phyloP scores from a whole-genome alignment of 2,329 filamentous ascomycete species.

The Penicillium paneum region DNA sequence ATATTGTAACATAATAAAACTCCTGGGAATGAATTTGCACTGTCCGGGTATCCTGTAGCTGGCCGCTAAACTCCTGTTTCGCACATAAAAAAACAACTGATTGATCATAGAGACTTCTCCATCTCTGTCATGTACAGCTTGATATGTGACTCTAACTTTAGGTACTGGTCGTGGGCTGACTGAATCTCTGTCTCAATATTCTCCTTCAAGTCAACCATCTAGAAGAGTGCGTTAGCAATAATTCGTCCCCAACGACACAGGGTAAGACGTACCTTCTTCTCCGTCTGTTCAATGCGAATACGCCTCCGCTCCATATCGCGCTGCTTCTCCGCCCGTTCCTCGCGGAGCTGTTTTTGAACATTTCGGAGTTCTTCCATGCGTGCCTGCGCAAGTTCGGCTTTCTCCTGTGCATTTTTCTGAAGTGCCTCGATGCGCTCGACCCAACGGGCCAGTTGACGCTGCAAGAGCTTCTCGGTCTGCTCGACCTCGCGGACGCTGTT shows the following conservation, averaged over 20 bases:
- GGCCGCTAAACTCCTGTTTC: constrained; percentile 36
- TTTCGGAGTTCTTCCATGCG: constrained; percentile 86
- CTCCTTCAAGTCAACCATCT: constrained; percentile 98
- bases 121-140: constrained; percentile 98
- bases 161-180: constrained; percentile 84
- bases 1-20: constrained; percentile 24
- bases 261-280: constrained; percentile 76
- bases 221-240: constrained; percentile 20
- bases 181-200: constrained; percentile 95
- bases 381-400: constrained; percentile 74
- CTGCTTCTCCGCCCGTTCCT: constrained; percentile 81
- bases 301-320: constrained; percentile 88
- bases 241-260: neutral
- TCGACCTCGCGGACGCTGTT: constrained; percentile 92
- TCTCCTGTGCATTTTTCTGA: constrained; percentile 73
- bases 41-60: constrained; percentile 41
- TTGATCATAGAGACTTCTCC: constrained; percentile 73
- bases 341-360: constrained; percentile 74
- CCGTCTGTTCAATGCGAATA: constrained; percentile 94
- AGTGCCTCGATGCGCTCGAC: constrained; percentile 81
- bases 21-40: constrained; percentile 27
- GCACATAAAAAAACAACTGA: constrained; percentile 28
- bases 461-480: constrained; percentile 76
- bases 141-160: constrained; percentile 97
- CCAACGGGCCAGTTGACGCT: constrained; percentile 81